phyloP scores from a whole-genome alignment of 495 filamentous ascomycete species.

The Lichina pygmaea region DNA sequence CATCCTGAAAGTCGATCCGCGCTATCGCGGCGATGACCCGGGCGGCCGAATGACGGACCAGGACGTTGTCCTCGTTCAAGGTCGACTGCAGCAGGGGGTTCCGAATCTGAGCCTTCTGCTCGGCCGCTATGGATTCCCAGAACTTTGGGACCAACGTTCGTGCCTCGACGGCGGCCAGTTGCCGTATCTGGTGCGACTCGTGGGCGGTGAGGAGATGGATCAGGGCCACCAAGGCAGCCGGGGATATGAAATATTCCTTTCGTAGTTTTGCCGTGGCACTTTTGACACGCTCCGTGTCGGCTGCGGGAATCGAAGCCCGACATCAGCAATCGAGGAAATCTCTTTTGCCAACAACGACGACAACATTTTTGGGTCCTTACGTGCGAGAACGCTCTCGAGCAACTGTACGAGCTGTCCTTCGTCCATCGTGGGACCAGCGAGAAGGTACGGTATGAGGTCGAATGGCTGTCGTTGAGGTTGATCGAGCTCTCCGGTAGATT shows the following conservation, averaged over 20 bases:
- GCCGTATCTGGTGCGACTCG: conserved; percentile 41
- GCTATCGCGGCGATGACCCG: conserved; percentile 73
- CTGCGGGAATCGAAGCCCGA: conserved; percentile 13
- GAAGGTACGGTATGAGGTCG: no score
- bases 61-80: conserved; percentile 41
- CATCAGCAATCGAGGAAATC: background rate
- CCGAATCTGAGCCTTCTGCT: conserved; percentile 51
- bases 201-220: conserved; percentile 64
- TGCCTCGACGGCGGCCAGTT: conserved; percentile 74
- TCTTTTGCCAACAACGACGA: background rate
- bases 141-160: conserved; percentile 61
- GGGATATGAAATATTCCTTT: conserved; percentile 71
- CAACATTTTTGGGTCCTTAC: conserved; percentile 8
- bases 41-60: conserved; percentile 64
- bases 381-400: conserved; percentile 18
- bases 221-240: conserved; percentile 55
- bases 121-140: conserved; percentile 35
- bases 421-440: conserved; percentile 11
- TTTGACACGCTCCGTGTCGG: conserved; percentile 62
- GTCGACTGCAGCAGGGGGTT: conserved; percentile 60
- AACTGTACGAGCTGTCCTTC: conserved; percentile 18
- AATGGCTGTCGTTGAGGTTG: no score
- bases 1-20: conserved; percentile 59
- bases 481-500: no score
- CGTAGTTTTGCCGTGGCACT: conserved; percentile 70